Percentiles rank a stretch among this genome's conserved stretches.
phyloP scores from a whole-genome alignment of 1,284 basidiomycete species.

The Boletus mariae region DNA sequence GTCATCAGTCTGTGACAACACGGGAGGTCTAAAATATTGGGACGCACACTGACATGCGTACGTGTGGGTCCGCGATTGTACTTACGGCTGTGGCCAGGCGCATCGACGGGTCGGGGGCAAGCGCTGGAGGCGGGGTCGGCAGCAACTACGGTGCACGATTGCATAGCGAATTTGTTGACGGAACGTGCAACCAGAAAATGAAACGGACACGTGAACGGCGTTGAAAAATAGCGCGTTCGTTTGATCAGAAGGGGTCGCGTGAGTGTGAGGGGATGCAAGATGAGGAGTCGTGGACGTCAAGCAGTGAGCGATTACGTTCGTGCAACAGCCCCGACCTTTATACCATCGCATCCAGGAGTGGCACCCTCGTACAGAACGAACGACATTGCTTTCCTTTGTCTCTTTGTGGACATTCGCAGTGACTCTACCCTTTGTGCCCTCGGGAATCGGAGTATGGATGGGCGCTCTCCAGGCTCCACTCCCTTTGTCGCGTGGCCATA shows the following conservation, averaged over 20 bases:
- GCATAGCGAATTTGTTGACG: background rate
- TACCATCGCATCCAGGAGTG: conserved; percentile 14
- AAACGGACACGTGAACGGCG: background rate
- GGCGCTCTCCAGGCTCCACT: background rate
- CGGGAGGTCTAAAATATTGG: background rate
- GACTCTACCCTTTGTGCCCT: conserved; percentile 14
- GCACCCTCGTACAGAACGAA: background rate
- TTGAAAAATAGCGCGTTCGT: background rate
- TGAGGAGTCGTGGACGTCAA: background rate
- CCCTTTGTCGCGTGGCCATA: conserved; percentile 9
- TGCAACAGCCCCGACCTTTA: conserved; percentile 12
- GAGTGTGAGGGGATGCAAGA: background rate
- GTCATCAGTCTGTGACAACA: background rate
- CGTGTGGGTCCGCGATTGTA: background rate
- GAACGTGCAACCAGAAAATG: background rate
- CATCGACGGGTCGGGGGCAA: background rate
- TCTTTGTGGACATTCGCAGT: background rate
- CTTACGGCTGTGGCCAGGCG: no score
- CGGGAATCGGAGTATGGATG: background rate
- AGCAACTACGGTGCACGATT: background rate
- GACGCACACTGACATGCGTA: background rate
- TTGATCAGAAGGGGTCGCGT: background rate
- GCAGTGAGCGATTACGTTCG: background rate
- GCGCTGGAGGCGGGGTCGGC: background rate
- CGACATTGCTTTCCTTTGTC: conserved; percentile 10